Percentiles rank a stretch among this genome's conserved stretches.
phyloP scores from a whole-genome alignment of 306 rosid genomes.

The Glycine soja region DNA sequence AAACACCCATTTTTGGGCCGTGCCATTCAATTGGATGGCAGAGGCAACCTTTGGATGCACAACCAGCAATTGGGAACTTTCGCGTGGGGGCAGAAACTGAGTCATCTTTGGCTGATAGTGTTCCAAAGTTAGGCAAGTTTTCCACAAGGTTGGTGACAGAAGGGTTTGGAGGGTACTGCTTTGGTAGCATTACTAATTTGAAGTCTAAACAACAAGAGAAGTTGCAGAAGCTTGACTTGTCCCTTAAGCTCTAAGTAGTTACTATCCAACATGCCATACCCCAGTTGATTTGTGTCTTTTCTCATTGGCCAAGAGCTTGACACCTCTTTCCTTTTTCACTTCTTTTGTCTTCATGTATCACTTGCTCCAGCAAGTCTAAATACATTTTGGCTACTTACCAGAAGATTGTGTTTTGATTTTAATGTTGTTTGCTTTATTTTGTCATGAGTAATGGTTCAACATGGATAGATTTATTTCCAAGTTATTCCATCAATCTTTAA shows the following conservation, averaged over 20 bases:
- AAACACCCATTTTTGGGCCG: constrained; percentile 48
- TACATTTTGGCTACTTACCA: constrained; percentile 50
- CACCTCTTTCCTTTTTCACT: constrained; percentile 13
- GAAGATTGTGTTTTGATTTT: constrained; percentile 36
- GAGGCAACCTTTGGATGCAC: constrained; percentile 54
- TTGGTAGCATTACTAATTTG: constrained; percentile 49
- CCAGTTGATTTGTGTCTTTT: constrained; percentile 35
- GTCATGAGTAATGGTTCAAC: constrained; percentile 41
- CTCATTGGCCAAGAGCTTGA: constrained; percentile 40
- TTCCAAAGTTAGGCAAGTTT: constrained; percentile 62
- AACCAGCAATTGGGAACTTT: constrained; percentile 49
- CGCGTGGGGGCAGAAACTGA: constrained; percentile 49
- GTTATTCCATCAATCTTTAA: constrained; percentile 24
- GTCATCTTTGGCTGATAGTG: constrained; percentile 49
- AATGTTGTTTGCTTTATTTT: constrained; percentile 35
- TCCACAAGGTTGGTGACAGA: constrained; percentile 31
- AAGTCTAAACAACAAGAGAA: constrained; percentile 63
- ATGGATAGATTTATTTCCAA: constrained; percentile 32
- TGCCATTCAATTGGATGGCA: constrained; percentile 56
- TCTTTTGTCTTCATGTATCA: constrained; percentile 43
- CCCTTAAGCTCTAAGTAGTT: constrained; percentile 78
- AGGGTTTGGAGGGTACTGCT: constrained; percentile 50
- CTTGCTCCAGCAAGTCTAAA: constrained; percentile 55
- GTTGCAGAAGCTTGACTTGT: constrained; percentile 88
- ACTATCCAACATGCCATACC: constrained; percentile 10